These are phyloP conservation scores for Leccinum variicolor DNA, from an alignment of 768 basidiomycete species.

Conservation along the genomic window DNA sequence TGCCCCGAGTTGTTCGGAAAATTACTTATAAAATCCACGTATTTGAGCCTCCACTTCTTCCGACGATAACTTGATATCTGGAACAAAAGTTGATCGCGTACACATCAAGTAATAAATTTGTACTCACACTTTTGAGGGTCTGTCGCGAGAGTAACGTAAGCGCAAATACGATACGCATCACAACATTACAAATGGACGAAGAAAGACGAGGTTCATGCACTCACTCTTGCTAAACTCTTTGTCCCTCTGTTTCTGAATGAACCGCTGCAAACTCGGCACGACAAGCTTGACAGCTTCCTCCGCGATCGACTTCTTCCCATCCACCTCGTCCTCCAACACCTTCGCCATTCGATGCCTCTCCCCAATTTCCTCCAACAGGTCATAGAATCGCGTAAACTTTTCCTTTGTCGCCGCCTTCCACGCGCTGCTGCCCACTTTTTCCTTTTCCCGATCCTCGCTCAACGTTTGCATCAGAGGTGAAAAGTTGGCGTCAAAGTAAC, in stretches of 20 bases:
- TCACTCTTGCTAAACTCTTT: constrained; percentile 85
- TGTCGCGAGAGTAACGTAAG: constrained; percentile 15
- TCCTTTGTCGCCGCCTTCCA: constrained; percentile 68
- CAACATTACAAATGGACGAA: background rate
- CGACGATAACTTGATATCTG: constrained; percentile 76
- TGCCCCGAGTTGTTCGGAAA: background rate
- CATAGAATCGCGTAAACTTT: constrained; percentile 80
- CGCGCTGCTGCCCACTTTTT: constrained; percentile 42
- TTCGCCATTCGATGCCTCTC: constrained; percentile 70
- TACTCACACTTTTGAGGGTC: constrained; percentile 54
- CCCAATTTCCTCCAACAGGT: constrained; percentile 72
- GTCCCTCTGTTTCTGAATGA: constrained; percentile 70
- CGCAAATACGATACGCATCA: background rate
- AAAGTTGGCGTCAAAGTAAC: constrained; percentile 82
- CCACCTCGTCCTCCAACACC: constrained; percentile 69
- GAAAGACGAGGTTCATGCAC: constrained; percentile 16
- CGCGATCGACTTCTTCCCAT: constrained; percentile 52
- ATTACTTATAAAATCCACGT: constrained; percentile 52
- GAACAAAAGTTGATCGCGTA: constrained; percentile 11
- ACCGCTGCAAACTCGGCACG: constrained; percentile 69
- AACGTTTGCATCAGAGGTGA: constrained; percentile 68
- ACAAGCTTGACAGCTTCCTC: constrained; percentile 79
- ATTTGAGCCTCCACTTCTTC: constrained; percentile 74
- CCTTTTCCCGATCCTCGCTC: constrained; percentile 43
- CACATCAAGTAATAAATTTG: background rate